Percentiles rank a stretch among this genome's conserved stretches.
phyloP scores from a whole-genome alignment of 306 rosid genomes.

The Senna tora region DNA sequence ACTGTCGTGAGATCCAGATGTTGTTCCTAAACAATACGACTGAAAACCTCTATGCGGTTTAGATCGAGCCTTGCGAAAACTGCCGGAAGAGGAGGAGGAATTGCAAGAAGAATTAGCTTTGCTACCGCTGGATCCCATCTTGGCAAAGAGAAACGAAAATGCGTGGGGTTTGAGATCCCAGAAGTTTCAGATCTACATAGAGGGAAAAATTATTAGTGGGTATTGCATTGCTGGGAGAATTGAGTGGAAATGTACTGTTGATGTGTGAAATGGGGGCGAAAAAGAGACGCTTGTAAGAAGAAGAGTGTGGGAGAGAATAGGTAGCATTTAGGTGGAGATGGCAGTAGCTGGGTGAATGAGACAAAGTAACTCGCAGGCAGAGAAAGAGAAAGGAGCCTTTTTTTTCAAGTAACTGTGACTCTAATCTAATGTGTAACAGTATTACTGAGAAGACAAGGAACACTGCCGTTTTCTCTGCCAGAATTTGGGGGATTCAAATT shows the following conservation, averaged over 20 bases:
- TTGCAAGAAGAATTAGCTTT: slow-evolving; percentile 51
- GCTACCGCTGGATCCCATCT: slow-evolving; percentile 90
- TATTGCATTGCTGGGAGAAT: slow-evolving; percentile 19
- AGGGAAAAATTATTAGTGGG: slow-evolving; percentile 21
- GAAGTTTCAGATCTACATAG: slow-evolving; percentile 45
- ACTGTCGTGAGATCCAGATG: slow-evolving; percentile 79
- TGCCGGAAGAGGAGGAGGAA: slow-evolving; percentile 54
- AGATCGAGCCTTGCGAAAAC: slow-evolving; percentile 55
- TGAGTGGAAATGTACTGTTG: slow-evolving; percentile 17
- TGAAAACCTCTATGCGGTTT: slow-evolving; percentile 59
- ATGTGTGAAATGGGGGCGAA: slow-evolving; percentile 32
- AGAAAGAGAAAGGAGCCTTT: slow-evolving; percentile 33
- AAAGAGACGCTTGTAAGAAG: slow-evolving; percentile 13
- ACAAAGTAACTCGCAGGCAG: slow-evolving; percentile 48
- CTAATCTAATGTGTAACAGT: too few relatives aligned
- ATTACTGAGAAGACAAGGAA: slow-evolving; percentile 21
- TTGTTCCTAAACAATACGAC: slow-evolving; percentile 72
- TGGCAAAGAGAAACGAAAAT: slow-evolving; percentile 33
- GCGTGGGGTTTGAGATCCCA: slow-evolving; percentile 39
- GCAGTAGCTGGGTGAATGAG: slow-evolving; percentile 47
- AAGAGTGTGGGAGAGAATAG: slow-evolving; percentile 6
- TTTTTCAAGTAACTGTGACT: slow-evolving; percentile 31
- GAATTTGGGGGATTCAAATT: slow-evolving; percentile 45
- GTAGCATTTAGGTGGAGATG: slow-evolving; percentile 37
- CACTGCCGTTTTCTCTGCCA: slow-evolving; percentile 46